Evolutionary conservation across 768 basidiomycete genomes (phyloP), one percentile per base, ranked within the genome.

Genomic region (Daedalea quercina): DNA sequence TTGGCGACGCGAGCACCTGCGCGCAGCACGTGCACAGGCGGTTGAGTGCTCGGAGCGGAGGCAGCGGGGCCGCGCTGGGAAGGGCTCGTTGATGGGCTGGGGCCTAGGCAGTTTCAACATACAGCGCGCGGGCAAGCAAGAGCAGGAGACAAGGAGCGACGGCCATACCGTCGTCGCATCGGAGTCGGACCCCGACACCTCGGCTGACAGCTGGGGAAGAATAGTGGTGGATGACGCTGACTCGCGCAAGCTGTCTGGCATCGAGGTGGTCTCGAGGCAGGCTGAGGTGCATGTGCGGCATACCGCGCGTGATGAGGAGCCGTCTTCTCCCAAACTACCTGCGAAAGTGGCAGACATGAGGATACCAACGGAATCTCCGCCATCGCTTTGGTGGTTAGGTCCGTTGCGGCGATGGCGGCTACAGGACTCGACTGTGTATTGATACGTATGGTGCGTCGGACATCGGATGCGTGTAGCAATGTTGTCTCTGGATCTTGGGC

Each of bases 11-110:
- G 89, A 80, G 22, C 88, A 92, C 65, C 69, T 82, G 28, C 71
- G 75, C 1, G 89, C 91, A 0, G 82, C 84, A 2, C 77, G 81
- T n/a, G 70, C 74, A 41, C 87, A 89, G 59, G 86, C 86, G 1
- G 75, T 75, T 7, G 87, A 90, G 64, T 78, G 80, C 3, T 78
- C 76, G 1, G 78, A 85, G 62, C 74, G 85, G 31, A 77, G 6
- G 9, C 15, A 31, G 28, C 9, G 42, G 25, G 17, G 23, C 2
- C 25, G 47, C n/a, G 19, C 17, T 20, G 9, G 9, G 35, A 22
- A 50, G 9, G 44, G 15, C 20, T 23, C 22, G 31, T 3, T 48
- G 26, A 7, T 73, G 0, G 86, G 85, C 1, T 90, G 90, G 88
- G 86, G 84, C 0, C 67, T 90, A 47, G 88, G 89, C 2, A 82